Evolutionary conservation across 192 early-diverging fungal genomes (phyloP), one percentile per base, ranked within the genome.

Genomic region (Phycomyces blakesleeanus): DNA sequence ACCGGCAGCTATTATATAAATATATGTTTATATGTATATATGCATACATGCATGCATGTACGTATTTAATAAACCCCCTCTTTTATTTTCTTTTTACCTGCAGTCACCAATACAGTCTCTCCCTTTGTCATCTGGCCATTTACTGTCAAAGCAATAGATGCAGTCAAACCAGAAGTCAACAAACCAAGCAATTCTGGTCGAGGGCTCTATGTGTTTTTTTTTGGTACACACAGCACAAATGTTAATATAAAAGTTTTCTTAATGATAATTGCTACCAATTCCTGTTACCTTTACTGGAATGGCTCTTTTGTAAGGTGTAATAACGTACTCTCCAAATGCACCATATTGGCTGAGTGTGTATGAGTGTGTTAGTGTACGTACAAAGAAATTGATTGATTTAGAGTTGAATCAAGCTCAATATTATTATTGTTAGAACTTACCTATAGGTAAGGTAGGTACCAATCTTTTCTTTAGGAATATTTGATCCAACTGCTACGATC

Each of bases 51-150:
- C n/a, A n/a, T n/a, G n/a, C n/a, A n/a, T n/a, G n/a, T n/a, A n/a
- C n/a, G n/a, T n/a, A n/a, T n/a, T n/a, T n/a, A n/a, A n/a, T n/a
- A n/a, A n/a, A n/a, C n/a, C n/a, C n/a, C n/a, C n/a, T n/a, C n/a
- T n/a, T n/a, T n/a, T n/a, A n/a, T 57, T 57, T 39, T 42, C 24
- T 8, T 22, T 40, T 52, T 70, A 71, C 68, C 68, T 52, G 81
- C 84, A 14, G 84, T 85, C 11, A 85, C 74, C 26, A 85, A 62
- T 15, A 85, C 78, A 41, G 75, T 81, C 57, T 83, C 79, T 55
- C 79, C 79, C 24, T 40, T 63, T 18, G 49, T 69, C 75, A 83
- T 74, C 9, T 68, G 70, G 4, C 78, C 81, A 34, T 69, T 49
- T 44, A 78, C 62, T 41, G 67, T 70, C n/a, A 85, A 71, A n/a